Conservation (phyloP, 2,329 filamentous ascomycete species). For the Aureobasidium musti region DNA sequence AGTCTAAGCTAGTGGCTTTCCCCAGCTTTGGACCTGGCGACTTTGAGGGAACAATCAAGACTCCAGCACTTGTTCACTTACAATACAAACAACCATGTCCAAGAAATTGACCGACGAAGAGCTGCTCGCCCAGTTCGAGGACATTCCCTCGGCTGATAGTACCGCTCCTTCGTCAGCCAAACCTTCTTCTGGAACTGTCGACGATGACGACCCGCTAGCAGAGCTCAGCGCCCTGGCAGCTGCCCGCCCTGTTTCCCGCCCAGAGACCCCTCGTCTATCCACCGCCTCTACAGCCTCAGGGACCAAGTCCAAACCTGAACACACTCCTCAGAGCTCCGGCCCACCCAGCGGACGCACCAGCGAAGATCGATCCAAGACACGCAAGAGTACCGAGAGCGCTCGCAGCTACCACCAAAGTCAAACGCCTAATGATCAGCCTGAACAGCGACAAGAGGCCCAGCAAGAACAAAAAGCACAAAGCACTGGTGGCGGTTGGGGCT, state of each 20-base stretch:
- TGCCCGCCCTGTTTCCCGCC: constrained; percentile 68
- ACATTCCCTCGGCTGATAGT: constrained; percentile 49
- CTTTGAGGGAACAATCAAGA: neutral
- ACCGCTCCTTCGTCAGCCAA: constrained; percentile 52
- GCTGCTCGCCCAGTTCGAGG: constrained; percentile 50
- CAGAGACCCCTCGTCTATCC: constrained; percentile 74
- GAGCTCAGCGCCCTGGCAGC: constrained; percentile 80
- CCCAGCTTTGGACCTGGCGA: constrained; percentile 9
- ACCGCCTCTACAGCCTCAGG: constrained; percentile 50
- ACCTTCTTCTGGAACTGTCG: constrained; percentile 34
- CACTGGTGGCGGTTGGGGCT: constrained; percentile 55
- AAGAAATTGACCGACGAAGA: constrained; percentile 48
- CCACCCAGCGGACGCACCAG: constrained; percentile 57
- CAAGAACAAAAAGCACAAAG: constrained; percentile 37
- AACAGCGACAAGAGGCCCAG: constrained; percentile 13
- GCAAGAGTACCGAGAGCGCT: constrained; percentile 75
- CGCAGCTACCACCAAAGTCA: constrained; percentile 70
- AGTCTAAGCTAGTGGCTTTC: constrained; percentile 16
- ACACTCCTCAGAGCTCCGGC: constrained; percentile 56
- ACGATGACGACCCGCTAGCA: constrained; percentile 75
- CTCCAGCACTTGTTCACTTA: too few relatives aligned
- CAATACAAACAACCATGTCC: constrained; percentile 32
- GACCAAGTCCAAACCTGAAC: constrained; percentile 42
- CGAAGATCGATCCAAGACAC: constrained; percentile 61
- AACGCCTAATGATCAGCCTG: constrained; percentile 54